Base-by-base conservation (phyloP, 2,329 filamentous ascomycete genomes). In the Claviceps paspali region DNA sequence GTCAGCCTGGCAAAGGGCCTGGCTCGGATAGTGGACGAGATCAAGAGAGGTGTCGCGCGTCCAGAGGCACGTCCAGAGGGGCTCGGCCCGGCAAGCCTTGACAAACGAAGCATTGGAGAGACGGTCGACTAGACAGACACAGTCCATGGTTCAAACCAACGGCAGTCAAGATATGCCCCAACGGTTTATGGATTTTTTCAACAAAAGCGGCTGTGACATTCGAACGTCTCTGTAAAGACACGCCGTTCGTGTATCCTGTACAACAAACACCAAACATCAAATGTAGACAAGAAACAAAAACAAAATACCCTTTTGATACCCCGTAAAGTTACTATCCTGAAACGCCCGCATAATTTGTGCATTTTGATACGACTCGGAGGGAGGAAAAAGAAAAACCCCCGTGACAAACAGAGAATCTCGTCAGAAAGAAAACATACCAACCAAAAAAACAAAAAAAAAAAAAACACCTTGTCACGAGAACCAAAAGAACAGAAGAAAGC, bases 401-500 rank as follows among this genome's bases (percentile, higher is more conserved):
- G n/a, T n/a, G n/a, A n/a, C n/a, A n/a, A n/a, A n/a, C n/a, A n/a
- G n/a, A n/a, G n/a, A n/a, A n/a, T n/a, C n/a, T n/a, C n/a, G n/a
- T n/a, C n/a, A n/a, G n/a, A n/a, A n/a, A n/a, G n/a, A n/a, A n/a
- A n/a, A n/a, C n/a, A 32, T 4, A 47, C 40, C 8, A 33, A 12
- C 19, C 5, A n/a, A 29, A 8, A 22, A 14, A n/a, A 15, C 21
- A 21, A 28, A 28, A 3, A 14, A 19, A 12, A n/a, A 19, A 19
- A 6, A 18, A 9, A 22, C n/a, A n/a, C n/a, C n/a, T n/a, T n/a
- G 7, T 35, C 17, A 91, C 54, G 76, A 63, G 53, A 91, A 82
- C 57, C 77, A 92, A 51, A 88, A 73, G 51, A 96, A 72, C 62
- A 92, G 62, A 49, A 96, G 60, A 53, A 92, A 92, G 62, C 91